Evolutionary conservation across 2,329 filamentous ascomycete genomes (phyloP).

Genomic region (Verticillium dahliae): DNA sequence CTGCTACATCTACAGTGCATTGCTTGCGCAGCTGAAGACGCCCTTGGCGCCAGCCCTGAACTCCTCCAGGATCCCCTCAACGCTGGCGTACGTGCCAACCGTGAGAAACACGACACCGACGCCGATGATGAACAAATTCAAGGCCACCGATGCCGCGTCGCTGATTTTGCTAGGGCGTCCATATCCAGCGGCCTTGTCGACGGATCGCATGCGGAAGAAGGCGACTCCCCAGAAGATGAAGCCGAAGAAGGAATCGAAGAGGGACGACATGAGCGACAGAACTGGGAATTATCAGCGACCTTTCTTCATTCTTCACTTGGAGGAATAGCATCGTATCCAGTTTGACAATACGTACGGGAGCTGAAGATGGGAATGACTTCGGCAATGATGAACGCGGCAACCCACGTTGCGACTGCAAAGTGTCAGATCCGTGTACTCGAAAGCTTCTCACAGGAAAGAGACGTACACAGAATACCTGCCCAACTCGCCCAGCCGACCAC

Average conservation of each 20-base stretch:
- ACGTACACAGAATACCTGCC: constrained; percentile 61
- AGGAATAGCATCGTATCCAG: constrained; percentile 17
- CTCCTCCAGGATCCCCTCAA: constrained; percentile 68
- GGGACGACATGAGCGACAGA: constrained; percentile 71
- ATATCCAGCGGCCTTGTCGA: constrained; percentile 50
- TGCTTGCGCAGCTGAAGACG: constrained; percentile 68
- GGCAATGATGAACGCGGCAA: constrained; percentile 86
- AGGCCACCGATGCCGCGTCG: constrained; percentile 45
- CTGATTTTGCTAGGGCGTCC: constrained; percentile 43
- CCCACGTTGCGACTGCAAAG: constrained; percentile 57
- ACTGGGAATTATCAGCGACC: constrained; percentile 25
- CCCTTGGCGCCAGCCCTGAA: constrained; percentile 57
- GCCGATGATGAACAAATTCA: constrained; percentile 68
- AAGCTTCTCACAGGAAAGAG: constrained; percentile 1
- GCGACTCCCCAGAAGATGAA: constrained; percentile 93
- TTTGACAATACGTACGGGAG: constrained; percentile 45
- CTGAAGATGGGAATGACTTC: constrained; percentile 93
- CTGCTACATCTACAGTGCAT: constrained; percentile 47
- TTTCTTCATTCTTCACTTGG: not conserved
- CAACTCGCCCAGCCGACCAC: constrained; percentile 74
- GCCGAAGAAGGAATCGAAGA: constrained; percentile 90
- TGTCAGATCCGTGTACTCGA: not conserved
- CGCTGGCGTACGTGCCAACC: constrained; percentile 73
- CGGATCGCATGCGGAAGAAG: constrained; percentile 68
- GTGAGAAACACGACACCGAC: constrained; percentile 77